Evolutionary conservation across 371 early-diverging fungal genomes (phyloP).

Genomic region (Saksenaea oblongispora): DNA sequence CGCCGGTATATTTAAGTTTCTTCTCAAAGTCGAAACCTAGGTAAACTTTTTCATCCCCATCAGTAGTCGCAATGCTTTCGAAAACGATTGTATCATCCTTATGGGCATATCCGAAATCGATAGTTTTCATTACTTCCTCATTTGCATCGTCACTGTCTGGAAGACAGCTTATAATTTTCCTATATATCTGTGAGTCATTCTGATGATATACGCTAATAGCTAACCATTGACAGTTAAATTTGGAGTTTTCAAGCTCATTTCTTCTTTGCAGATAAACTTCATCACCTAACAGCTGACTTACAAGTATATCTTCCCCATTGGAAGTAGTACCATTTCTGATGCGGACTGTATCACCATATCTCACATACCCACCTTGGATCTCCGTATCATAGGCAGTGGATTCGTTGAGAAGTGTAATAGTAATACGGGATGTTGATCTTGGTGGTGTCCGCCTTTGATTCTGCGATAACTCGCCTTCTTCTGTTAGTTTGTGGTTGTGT

Average conservation of each 20-base stretch:
- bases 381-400: neutral
- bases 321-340: neutral
- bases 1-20: no score
- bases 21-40: neutral
- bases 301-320: neutral
- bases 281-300: neutral
- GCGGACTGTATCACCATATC: neutral
- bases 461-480: neutral
- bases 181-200: no score
- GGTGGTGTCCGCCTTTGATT: neutral
- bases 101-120: neutral
- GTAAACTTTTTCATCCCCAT: neutral
- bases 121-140: neutral
- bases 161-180: neutral
- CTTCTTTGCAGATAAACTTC: neutral
- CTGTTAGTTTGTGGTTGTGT: neutral
- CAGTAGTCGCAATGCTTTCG: neutral
- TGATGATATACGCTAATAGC: no score
- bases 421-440: neutral
- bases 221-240: no score
- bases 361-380: neutral
- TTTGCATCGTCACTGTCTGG: neutral
- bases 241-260: no score
- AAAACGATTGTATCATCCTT: neutral
- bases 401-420: neutral